Percentiles rank a stretch among this genome's conserved stretches.
phyloP scores from a whole-genome alignment of 2,329 filamentous ascomycete species.

The Diaporthe nobilis region DNA sequence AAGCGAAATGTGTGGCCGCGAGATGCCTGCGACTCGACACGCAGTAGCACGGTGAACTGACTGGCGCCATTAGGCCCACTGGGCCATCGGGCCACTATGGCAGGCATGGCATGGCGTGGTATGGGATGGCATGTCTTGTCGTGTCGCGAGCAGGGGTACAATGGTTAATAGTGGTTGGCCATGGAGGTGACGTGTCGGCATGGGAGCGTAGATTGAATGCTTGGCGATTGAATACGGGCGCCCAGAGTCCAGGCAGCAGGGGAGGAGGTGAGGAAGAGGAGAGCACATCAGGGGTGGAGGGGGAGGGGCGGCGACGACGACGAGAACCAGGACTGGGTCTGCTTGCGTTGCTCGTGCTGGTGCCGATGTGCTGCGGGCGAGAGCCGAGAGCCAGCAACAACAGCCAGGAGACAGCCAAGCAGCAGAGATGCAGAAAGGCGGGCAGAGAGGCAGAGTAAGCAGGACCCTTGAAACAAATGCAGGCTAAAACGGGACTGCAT shows the following conservation, averaged over 20 bases:
- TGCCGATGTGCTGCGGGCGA: not conserved
- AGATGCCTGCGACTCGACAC: constrained; percentile 10
- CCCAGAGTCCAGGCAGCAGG: constrained; percentile 18
- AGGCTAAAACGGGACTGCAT: constrained; percentile 18
- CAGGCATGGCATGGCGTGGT: not conserved
- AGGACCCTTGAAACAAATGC: constrained; percentile 24
- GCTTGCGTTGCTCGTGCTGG: not conserved
- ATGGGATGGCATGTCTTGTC: constrained; percentile 22
- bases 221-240: constrained; percentile 28
- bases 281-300: not conserved
- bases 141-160: not conserved
- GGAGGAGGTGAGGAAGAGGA: not conserved
- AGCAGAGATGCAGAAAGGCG: not conserved
- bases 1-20: constrained; percentile 3
- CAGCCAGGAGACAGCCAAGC: not conserved
- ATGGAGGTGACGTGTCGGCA: constrained; percentile 17
- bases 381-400: too few relatives aligned
- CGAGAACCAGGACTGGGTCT: not conserved
- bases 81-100: constrained; percentile 1
- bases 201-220: constrained; percentile 9
- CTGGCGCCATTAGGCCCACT: constrained; percentile 6
- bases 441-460: not conserved
- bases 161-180: not conserved
- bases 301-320: not conserved
- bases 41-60: constrained; percentile 10